Conservation (phyloP, 257 asterid genomes). For the Solanum infundibuliforme region DNA sequence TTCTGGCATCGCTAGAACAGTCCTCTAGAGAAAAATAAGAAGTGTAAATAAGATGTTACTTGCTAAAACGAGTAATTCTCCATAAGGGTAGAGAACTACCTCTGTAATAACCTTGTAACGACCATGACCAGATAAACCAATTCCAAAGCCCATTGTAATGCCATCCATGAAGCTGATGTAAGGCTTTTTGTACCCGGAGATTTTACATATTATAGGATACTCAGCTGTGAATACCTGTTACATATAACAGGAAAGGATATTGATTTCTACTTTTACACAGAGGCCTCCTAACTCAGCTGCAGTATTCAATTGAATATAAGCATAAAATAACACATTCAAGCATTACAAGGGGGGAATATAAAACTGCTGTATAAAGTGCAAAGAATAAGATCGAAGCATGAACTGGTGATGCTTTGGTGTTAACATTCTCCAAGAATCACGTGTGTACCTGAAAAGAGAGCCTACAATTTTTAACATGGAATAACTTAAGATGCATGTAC, state of each 20-base stretch:
- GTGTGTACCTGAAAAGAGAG: not conserved
- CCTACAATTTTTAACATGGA: not conserved
- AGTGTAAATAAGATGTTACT: not conserved
- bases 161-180: conserved; percentile 95
- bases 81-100: conserved; percentile 27
- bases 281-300: not conserved
- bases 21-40: conserved; percentile 46
- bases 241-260: not conserved
- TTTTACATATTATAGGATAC: conserved; percentile 90
- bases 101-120: conserved; percentile 83
- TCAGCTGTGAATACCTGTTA: conserved; percentile 85
- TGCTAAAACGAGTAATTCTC: not conserved
- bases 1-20: conserved; percentile 98
- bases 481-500: not conserved
- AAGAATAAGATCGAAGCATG: not conserved
- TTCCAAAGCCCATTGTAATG: conserved; percentile 94
- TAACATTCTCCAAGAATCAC: not conserved
- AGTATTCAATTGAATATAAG: not conserved
- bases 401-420: not conserved
- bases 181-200: conserved; percentile 83
- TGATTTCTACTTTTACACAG: not conserved
- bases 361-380: not conserved
- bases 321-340: not conserved
- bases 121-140: conserved; percentile 96
- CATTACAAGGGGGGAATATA: not conserved